Percentiles rank a stretch among this genome's conserved stretches.
phyloP scores from a whole-genome alignment of 768 basidiomycete species.

The Agaricus subrufescens region DNA sequence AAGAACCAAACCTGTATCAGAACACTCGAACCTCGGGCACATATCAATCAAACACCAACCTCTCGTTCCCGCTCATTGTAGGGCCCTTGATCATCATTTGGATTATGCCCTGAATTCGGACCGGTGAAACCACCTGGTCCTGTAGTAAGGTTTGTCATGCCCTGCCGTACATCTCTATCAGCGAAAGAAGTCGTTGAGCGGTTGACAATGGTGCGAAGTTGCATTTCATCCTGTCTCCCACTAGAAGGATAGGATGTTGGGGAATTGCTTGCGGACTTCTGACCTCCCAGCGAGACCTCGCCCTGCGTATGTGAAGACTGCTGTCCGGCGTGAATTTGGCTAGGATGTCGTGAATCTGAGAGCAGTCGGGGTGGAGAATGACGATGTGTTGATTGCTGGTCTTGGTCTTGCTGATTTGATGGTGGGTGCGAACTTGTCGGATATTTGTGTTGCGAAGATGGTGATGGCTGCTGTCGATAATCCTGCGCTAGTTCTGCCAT shows the following conservation, averaged over 20 bases:
- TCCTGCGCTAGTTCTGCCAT: conserved; percentile 44
- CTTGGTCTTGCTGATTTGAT: conserved; percentile 14
- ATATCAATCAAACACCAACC: conserved; percentile 6
- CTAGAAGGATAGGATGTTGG: conserved; percentile 23
- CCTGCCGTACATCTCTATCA: conserved; percentile 17
- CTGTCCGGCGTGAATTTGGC: conserved; percentile 18
- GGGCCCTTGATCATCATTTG: conserved; percentile 14
- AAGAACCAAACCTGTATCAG: conserved; percentile 3
- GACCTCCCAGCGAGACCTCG: conserved; percentile 17
- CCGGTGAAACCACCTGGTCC: conserved; percentile 15
- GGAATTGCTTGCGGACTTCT: conserved; percentile 22
- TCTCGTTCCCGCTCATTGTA: conserved; percentile 18
- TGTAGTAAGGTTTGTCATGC: conserved; percentile 8
- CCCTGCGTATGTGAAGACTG: conserved; percentile 27
- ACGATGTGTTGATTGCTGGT: conserved; percentile 16
- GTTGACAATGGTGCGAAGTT: conserved; percentile 21
- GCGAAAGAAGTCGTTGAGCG: conserved; percentile 14
- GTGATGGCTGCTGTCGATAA: conserved; percentile 33
- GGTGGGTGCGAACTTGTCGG: conserved; percentile 17
- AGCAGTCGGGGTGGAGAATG: conserved; percentile 24
- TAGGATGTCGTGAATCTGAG: conserved; percentile 26
- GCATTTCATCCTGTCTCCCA: conserved; percentile 31
- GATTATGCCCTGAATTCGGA: conserved; percentile 15
- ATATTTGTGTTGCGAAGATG: conserved; percentile 27
- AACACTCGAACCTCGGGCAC: conserved; percentile 7